Percentiles rank a stretch among this genome's conserved stretches.
These are phyloP conservation scores for Linum tenue DNA, from an alignment of 345 rosid species.

Conservation along the genomic window DNA sequence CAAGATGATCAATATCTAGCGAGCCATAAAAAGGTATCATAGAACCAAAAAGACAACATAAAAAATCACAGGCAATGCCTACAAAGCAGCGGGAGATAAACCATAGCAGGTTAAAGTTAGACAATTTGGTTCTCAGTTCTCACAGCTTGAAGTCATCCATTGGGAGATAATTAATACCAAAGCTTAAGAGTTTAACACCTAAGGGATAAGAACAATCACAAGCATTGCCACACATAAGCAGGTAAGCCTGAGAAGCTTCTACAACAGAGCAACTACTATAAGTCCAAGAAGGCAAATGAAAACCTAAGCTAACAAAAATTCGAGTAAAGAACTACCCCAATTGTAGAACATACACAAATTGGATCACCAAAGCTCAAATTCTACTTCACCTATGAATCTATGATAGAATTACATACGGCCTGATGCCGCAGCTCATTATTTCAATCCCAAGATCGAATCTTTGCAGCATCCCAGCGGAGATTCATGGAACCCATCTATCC, in stretches of 20 bases:
- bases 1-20: slow-evolving; percentile 72
- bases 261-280: too few species aligned
- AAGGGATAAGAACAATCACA: too few species aligned
- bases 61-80: not conserved
- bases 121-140: not conserved
- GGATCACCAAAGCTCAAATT: too few species aligned
- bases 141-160: not conserved
- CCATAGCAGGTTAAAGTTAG: not conserved
- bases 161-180: not conserved
- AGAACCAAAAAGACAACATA: not conserved
- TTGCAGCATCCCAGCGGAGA: not conserved
- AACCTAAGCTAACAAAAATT: too few species aligned
- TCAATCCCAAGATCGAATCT: not conserved
- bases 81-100: not conserved
- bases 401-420: not conserved
- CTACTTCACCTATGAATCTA: not conserved
- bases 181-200: not conserved
- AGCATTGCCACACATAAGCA: too few species aligned
- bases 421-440: not conserved
- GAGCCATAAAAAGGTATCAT: not conserved
- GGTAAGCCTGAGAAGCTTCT: too few species aligned
- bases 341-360: too few species aligned
- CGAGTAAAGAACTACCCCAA: too few species aligned
- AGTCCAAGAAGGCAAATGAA: too few species aligned
- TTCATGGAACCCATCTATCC: too few species aligned